A percentile compares a stretch with the other conserved stretches of the same genome.
phyloP scores from a whole-genome alignment of 2,329 filamentous ascomycete species.

The Aspergillus sergii region DNA sequence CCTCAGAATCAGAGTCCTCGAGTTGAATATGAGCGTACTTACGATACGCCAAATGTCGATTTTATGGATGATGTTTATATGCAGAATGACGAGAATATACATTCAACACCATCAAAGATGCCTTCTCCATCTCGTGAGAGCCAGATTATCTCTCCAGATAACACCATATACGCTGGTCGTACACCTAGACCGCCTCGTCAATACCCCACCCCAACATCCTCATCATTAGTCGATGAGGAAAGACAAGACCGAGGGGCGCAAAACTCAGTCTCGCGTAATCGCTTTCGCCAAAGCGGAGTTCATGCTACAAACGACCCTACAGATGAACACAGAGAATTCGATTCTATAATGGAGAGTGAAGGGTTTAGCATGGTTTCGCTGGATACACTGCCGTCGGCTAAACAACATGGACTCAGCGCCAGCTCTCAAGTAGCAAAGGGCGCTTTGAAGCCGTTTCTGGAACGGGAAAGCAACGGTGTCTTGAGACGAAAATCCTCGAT shows the following conservation, averaged over 20 bases:
- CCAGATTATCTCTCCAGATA: constrained; percentile 32
- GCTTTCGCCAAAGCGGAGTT: constrained; percentile 7
- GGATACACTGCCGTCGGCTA: constrained; percentile 54
- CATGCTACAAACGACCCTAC: constrained; percentile 36
- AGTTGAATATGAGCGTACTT: constrained; percentile 27
- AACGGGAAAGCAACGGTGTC: constrained; percentile 30
- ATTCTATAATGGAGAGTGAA: constrained; percentile 60
- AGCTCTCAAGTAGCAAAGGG: constrained; percentile 31
- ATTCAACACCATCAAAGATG: constrained; percentile 39
- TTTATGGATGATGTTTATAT: constrained; percentile 31
- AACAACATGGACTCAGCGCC: constrained; percentile 43
- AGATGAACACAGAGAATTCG: constrained; percentile 51
- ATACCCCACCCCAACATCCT: constrained; percentile 46
- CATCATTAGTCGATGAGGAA: constrained; percentile 42
- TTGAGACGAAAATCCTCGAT: constrained; percentile 30
- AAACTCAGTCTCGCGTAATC: background rate
- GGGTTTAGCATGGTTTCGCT: constrained; percentile 62
- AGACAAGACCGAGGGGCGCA: constrained; percentile 22
- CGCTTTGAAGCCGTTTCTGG: constrained; percentile 29
- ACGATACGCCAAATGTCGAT: constrained; percentile 34
- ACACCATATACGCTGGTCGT: constrained; percentile 36
- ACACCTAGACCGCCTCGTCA: constrained; percentile 35
- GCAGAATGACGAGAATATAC: constrained; percentile 28
- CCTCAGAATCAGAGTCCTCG: constrained; percentile 18
- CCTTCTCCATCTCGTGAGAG: constrained; percentile 33